A percentile compares a stretch with the other conserved stretches of the same genome.
phyloP scores from a whole-genome alignment of 2,329 filamentous ascomycete species.

The Exophiala sideris region DNA sequence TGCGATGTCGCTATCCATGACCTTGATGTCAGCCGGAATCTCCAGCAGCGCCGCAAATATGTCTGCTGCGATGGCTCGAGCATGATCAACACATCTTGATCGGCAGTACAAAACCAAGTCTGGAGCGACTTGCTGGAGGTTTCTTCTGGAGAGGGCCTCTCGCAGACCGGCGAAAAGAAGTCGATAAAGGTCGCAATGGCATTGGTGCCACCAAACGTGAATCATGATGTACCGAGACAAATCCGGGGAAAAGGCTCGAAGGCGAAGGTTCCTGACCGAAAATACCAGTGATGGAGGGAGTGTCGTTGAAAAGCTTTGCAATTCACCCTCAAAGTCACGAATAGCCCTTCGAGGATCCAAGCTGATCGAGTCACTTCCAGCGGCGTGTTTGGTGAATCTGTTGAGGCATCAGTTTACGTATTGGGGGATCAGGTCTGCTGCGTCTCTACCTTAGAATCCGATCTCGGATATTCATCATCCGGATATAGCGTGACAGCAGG shows the following conservation, averaged over 20 bases:
- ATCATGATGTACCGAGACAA: slow-evolving; percentile 9
- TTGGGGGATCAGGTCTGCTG: too few relatives aligned
- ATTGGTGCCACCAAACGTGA: slow-evolving; percentile 19
- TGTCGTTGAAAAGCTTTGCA: background rate
- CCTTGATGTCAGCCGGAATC: too few relatives aligned
- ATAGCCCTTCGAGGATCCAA: background rate
- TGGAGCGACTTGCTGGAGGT: background rate
- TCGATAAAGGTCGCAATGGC: slow-evolving; percentile 14
- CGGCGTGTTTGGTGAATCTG: too few relatives aligned
- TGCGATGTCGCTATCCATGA: too few relatives aligned
- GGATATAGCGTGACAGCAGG: slow-evolving; percentile 4
- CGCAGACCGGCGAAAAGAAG: slow-evolving; percentile 3
- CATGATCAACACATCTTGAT: background rate
- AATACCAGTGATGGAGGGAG: slow-evolving; percentile 5
- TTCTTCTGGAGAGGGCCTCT: background rate
- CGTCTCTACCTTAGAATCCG: slow-evolving; percentile 4
- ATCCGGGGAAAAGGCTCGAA: slow-evolving; percentile 7
- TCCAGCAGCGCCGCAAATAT: too few relatives aligned
- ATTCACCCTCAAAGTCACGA: slow-evolving; percentile 1
- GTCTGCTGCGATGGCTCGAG: too few relatives aligned
- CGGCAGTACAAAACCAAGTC: background rate
- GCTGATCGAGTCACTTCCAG: background rate
- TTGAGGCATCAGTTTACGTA: too few relatives aligned
- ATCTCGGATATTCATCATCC: slow-evolving; percentile 7
- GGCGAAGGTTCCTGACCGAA: slow-evolving; percentile 8